Percentiles rank a stretch among this genome's conserved stretches.
phyloP scores from a whole-genome alignment of 306 rosid genomes.

The Vigna reflexopilosa region DNA sequence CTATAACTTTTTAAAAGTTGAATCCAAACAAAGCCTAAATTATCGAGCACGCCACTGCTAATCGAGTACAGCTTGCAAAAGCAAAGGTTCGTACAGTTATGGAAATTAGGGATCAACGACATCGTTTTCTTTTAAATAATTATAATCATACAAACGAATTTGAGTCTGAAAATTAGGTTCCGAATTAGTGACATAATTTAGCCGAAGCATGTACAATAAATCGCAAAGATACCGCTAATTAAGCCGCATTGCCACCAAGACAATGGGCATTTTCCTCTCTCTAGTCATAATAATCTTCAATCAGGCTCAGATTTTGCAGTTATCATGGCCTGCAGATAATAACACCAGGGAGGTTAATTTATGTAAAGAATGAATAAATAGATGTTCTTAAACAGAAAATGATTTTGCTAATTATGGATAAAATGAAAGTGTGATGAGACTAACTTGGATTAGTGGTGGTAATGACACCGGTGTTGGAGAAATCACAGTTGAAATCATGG shows the following conservation, averaged over 20 bases:
- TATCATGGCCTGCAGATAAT: constrained; percentile 46
- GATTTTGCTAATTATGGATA: too few species aligned
- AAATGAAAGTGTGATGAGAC: neutral
- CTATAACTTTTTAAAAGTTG: neutral
- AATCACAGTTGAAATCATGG: constrained; percentile 69
- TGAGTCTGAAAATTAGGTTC: neutral
- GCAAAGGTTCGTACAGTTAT: neutral
- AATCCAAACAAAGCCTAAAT: neutral
- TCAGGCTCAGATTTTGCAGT: constrained; percentile 40
- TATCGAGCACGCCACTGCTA: neutral
- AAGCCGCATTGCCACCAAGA: neutral
- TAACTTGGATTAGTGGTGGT: constrained; percentile 67
- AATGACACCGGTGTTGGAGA: constrained; percentile 55
- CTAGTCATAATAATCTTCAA: constrained; percentile 8
- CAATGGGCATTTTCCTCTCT: neutral
- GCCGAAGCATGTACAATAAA: too few species aligned
- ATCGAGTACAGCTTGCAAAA: constrained; percentile 3
- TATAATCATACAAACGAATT: neutral
- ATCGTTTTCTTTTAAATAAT: neutral
- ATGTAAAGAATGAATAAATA: too few species aligned
- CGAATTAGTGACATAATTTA: neutral
- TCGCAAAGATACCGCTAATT: neutral
- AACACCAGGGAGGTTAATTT: neutral
- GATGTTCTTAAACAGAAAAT: too few species aligned
- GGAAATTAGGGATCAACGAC: neutral